These are phyloP conservation scores for Ulota crispa DNA, from an alignment of 225 moss, liverwort and hornwort genomes.

Conservation along the genomic window DNA sequence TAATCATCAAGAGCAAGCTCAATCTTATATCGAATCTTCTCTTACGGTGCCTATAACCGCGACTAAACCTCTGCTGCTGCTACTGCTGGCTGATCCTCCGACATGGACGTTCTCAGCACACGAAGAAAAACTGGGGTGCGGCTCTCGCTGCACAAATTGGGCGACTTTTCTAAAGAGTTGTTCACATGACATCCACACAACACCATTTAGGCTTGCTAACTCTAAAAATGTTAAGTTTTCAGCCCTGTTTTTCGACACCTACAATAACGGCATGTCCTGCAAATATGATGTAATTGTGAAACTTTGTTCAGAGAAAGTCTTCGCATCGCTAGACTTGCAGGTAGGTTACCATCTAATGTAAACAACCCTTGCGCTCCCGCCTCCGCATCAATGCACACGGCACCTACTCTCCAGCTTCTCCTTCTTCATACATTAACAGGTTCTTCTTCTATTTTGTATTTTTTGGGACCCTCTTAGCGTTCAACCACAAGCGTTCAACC, in stretches of 20 bases:
- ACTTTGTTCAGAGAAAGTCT: background rate
- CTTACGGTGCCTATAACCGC: background rate
- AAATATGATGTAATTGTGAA: background rate
- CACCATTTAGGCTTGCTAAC: background rate
- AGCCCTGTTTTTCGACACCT: background rate
- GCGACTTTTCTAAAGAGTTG: constrained; percentile 20
- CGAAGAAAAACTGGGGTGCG: constrained; percentile 18
- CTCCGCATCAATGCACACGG: constrained; percentile 35
- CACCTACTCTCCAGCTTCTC: constrained; percentile 25
- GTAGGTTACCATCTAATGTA: background rate
- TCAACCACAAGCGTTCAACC: constrained; percentile 41
- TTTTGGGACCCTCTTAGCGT: constrained; percentile 26
- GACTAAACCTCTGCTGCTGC: background rate
- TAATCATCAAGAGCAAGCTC: constrained; percentile 17
- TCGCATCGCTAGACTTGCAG: background rate
- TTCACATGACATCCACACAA: background rate
- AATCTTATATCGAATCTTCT: background rate
- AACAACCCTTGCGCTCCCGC: constrained; percentile 16
- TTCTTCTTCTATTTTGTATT: background rate
- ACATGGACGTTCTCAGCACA: background rate
- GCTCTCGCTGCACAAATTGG: constrained; percentile 38
- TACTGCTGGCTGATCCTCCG: background rate
- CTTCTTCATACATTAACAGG: background rate
- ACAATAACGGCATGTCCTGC: background rate
- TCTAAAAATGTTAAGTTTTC: background rate